phyloP scores from a whole-genome alignment of 2,329 filamentous ascomycete species.

The Neonectria sp. region DNA sequence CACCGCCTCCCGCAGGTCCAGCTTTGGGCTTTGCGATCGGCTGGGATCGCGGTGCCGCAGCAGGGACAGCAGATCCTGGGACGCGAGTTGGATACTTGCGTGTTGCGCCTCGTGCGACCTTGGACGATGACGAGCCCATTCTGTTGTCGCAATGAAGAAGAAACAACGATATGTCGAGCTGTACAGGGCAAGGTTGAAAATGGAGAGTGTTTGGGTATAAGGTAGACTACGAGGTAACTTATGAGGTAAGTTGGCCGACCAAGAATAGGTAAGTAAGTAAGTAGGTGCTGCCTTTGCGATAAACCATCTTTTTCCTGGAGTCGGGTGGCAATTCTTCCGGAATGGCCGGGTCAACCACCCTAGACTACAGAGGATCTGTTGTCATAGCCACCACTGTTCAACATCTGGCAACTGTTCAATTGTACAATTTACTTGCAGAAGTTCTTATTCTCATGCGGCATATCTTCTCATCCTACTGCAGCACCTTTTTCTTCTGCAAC shows the following conservation, averaged over 20 bases:
- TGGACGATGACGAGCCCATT: constrained; percentile 65
- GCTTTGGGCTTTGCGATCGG: constrained; percentile 29
- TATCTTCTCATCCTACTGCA: neutral
- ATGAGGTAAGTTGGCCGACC: neutral
- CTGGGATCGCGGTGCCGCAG: constrained; percentile 35
- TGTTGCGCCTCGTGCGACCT: constrained; percentile 56
- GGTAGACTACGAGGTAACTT: no score
- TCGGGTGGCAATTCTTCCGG: constrained; percentile 47
- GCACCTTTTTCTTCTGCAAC: neutral
- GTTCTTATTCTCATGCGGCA: neutral
- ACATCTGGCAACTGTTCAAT: neutral
- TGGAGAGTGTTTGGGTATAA: constrained; percentile 1
- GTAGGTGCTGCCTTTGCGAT: constrained; percentile 7
- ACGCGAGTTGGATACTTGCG: constrained; percentile 63
- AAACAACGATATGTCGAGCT: neutral
- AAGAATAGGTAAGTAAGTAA: constrained; percentile 11
- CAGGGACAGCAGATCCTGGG: constrained; percentile 43
- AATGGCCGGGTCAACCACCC: constrained; percentile 12
- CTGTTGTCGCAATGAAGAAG: neutral
- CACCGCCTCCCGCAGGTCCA: constrained; percentile 28
- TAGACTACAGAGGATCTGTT: neutral
- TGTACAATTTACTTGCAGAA: neutral
- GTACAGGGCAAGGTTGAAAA: constrained; percentile 16
- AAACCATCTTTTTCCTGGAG: constrained; percentile 31
- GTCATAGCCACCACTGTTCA: neutral